Conservation (phyloP, 192 early-diverging fungal species). For the Linnemannia exigua region DNA sequence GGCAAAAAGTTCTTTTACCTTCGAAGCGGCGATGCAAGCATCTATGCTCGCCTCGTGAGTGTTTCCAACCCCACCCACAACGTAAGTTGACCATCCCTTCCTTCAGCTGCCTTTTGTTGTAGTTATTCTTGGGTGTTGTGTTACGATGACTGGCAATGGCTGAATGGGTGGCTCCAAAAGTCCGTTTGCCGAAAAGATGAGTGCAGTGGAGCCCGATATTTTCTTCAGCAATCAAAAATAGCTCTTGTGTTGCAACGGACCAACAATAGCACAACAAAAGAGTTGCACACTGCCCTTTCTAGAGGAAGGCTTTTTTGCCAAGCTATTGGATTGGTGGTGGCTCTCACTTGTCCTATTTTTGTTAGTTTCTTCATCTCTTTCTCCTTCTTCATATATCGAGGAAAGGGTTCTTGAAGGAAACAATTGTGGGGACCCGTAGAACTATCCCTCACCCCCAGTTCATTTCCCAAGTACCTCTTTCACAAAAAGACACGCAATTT, state of each 20-base stretch:
- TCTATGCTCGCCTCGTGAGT: conserved; percentile 86
- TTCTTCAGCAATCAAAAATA: conserved; percentile 2
- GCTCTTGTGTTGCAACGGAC: neutral
- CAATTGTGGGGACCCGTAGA: neutral
- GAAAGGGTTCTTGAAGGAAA: neutral
- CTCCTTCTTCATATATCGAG: neutral
- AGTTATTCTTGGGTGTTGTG: neutral
- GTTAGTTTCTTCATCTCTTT: neutral
- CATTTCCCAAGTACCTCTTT: too few species aligned
- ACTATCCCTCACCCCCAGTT: neutral
- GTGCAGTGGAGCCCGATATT: neutral
- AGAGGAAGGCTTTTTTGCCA: neutral
- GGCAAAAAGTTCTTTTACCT: conserved; percentile 83
- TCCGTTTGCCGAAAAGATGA: neutral
- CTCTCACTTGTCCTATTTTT: neutral
- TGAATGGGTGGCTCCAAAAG: neutral
- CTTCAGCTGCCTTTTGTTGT: neutral
- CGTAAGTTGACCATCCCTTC: neutral
- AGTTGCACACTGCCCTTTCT: neutral
- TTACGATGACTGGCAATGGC: neutral
- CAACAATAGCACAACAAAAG: conserved; percentile 2
- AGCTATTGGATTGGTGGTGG: neutral
- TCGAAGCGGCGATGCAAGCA: conserved; percentile 73
- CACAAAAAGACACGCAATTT: too few species aligned
- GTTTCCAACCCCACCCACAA: neutral